A percentile compares a stretch with the other conserved stretches of the same genome.
Conservation (phyloP, 176 grass and related monocot species). For the Paspalum vaginatum region DNA sequence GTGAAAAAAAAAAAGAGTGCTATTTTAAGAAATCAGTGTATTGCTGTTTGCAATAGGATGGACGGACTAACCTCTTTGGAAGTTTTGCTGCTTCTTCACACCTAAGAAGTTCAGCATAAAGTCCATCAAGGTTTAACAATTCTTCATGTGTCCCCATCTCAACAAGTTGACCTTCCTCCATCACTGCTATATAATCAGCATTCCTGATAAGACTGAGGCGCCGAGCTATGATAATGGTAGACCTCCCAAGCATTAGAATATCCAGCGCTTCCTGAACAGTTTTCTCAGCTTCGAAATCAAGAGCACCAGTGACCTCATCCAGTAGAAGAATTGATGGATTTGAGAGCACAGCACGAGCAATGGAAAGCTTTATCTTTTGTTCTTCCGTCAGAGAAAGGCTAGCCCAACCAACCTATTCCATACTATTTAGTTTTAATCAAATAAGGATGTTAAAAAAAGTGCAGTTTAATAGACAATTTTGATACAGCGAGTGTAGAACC, state of each 20-base stretch:
- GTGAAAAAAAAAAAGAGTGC: background rate
- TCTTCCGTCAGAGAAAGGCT: slow-evolving; percentile 89
- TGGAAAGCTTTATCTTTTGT: slow-evolving; percentile 97
- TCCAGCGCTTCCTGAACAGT: slow-evolving; percentile 93
- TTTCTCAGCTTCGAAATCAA: slow-evolving; percentile 98
- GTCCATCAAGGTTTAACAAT: slow-evolving; percentile 85
- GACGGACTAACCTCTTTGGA: slow-evolving; percentile 80
- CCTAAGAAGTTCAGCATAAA: slow-evolving; percentile 95
- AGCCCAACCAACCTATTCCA: slow-evolving; percentile 80
- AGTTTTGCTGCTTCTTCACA: slow-evolving; percentile 94
- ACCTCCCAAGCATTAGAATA: slow-evolving; percentile 89
- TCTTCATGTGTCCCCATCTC: slow-evolving; percentile 99
- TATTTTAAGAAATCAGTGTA: background rate
- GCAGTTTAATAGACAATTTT: slow-evolving; percentile 1
- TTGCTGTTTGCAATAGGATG: slow-evolving; percentile 12
- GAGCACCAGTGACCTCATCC: slow-evolving; percentile 94
- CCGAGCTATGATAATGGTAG: slow-evolving; percentile 97
- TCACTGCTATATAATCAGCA: slow-evolving; percentile 99
- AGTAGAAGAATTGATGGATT: slow-evolving; percentile 94
- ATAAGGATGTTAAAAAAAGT: slow-evolving; percentile 15
- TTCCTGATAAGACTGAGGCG: slow-evolving; percentile 93
- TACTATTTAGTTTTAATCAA: slow-evolving; percentile 28
- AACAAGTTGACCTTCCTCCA: slow-evolving; percentile 98
- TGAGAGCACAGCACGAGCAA: slow-evolving; percentile 97
- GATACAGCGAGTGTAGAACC: slow-evolving; percentile 49